Evolutionary conservation across 192 early-diverging fungal species (phyloP).

Genomic region (Dissophora ornata): DNA sequence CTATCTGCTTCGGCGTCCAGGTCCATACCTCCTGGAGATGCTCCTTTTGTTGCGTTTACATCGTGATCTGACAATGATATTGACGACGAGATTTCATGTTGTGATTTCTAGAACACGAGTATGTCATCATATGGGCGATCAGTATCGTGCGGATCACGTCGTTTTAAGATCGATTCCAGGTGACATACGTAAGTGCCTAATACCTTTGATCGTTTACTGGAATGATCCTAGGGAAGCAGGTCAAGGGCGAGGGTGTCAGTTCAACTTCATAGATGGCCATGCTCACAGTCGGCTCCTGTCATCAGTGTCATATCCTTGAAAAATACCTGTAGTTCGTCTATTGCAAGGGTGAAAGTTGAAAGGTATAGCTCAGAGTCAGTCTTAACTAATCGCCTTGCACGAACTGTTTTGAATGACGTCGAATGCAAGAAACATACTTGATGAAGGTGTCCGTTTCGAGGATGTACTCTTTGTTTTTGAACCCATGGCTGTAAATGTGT

Average conservation of each 20-base stretch:
- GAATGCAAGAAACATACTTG: conserved; percentile 20
- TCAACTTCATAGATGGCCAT: too few relatives aligned
- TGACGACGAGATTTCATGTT: conserved; percentile 23
- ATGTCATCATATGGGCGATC: not conserved
- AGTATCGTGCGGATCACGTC: not conserved
- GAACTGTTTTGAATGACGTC: too few relatives aligned
- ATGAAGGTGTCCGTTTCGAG: conserved; percentile 23
- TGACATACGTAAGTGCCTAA: too few relatives aligned
- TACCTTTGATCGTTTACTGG: conserved; percentile 42
- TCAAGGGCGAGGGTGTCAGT: too few relatives aligned
- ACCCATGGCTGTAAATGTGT: conserved; percentile 22
- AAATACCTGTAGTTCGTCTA: conserved; percentile 44
- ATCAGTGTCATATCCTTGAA: too few relatives aligned
- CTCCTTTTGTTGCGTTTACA: not conserved
- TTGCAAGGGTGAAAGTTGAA: not conserved
- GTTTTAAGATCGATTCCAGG: too few relatives aligned
- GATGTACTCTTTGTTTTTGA: conserved; percentile 30
- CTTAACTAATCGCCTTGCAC: not conserved
- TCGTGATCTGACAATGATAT: conserved; percentile 23
- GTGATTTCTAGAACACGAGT: conserved; percentile 16
- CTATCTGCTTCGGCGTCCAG: not conserved
- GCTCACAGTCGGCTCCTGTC: too few relatives aligned
- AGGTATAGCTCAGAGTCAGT: not conserved
- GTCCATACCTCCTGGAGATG: conserved; percentile 10
- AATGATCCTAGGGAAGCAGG: conserved; percentile 24